phyloP scores from a whole-genome alignment of 2,329 filamentous ascomycete species.

The Pseudogymnoascus sp. region DNA sequence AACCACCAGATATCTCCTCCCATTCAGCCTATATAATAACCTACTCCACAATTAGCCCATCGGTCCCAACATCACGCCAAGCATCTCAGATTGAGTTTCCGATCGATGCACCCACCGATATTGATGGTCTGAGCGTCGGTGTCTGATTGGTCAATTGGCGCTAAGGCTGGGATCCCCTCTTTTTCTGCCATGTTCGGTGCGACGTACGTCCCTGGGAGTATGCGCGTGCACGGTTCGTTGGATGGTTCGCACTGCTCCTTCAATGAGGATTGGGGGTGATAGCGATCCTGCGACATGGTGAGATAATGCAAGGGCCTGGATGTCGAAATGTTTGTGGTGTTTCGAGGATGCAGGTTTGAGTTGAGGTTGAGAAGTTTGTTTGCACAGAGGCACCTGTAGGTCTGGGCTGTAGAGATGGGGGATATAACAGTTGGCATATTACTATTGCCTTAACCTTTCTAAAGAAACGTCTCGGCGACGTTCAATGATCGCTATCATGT shows the following conservation, averaged over 20 bases:
- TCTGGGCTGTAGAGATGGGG: neutral
- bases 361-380: neutral
- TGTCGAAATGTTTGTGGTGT: neutral
- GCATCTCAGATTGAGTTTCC: neutral
- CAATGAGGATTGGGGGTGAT: neutral
- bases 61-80: neutral
- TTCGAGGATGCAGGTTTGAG: neutral
- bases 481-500: neutral
- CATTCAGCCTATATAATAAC: neutral
- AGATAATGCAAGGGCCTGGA: neutral
- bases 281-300: neutral
- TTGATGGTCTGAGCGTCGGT: neutral
- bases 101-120: neutral
- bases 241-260: neutral
- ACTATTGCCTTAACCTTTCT: neutral
- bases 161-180: slow-evolving; percentile 3
- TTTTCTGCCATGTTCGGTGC: neutral
- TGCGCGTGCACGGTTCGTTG: neutral
- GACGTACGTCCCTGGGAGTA: neutral
- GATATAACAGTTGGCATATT: neutral
- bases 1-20: neutral
- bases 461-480: neutral
- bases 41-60: neutral
- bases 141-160: neutral
- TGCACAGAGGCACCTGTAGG: neutral